Percentiles rank a stretch among this genome's conserved stretches.
These are phyloP conservation scores for Apiotrichum sp. DNA, from an alignment of 1,284 basidiomycete genomes.

Conservation along the genomic window DNA sequence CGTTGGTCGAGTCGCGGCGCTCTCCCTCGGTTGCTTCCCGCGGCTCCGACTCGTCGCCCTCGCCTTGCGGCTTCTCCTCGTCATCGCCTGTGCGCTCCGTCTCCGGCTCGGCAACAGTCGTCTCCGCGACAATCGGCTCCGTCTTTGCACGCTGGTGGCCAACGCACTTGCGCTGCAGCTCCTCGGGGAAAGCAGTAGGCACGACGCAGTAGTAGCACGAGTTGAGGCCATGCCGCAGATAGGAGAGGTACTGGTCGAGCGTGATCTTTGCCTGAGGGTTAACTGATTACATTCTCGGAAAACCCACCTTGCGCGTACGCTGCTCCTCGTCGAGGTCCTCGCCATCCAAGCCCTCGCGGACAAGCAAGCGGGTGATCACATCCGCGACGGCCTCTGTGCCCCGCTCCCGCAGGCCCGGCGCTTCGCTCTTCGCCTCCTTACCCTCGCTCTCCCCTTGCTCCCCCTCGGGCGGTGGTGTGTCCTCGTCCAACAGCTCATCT, in stretches of 20 bases:
- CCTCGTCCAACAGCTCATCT: constrained; percentile 51
- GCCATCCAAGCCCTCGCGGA: constrained; percentile 24
- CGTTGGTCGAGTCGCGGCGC: constrained; percentile 4
- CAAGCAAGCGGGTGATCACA: constrained; percentile 27
- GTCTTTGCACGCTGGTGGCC: constrained; percentile 63
- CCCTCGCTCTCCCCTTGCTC: constrained; percentile 42
- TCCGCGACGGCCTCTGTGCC: constrained; percentile 41
- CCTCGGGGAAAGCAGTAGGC: constrained; percentile 83
- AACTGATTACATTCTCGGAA: background rate
- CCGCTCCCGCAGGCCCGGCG: constrained; percentile 27
- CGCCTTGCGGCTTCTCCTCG: constrained; percentile 28
- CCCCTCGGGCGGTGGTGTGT: constrained; percentile 11
- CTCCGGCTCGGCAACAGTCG: constrained; percentile 37
- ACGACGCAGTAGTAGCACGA: constrained; percentile 86
- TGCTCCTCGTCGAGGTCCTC: constrained; percentile 31
- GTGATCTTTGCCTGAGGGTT: constrained; percentile 35
- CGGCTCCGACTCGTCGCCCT: constrained; percentile 31
- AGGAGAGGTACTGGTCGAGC: constrained; percentile 36
- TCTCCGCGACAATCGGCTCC: constrained; percentile 41
- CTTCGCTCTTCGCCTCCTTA: constrained; percentile 13
- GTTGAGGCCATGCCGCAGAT: constrained; percentile 39
- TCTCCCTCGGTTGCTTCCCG: constrained; percentile 53
- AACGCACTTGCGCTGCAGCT: constrained; percentile 86
- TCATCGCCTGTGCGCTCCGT: constrained; percentile 4
- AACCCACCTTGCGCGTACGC: constrained; percentile 26